Evolutionary conservation across 768 basidiomycete genomes (phyloP), one percentile per base, ranked within the genome.

Genomic region (Suillus variegatus): DNA sequence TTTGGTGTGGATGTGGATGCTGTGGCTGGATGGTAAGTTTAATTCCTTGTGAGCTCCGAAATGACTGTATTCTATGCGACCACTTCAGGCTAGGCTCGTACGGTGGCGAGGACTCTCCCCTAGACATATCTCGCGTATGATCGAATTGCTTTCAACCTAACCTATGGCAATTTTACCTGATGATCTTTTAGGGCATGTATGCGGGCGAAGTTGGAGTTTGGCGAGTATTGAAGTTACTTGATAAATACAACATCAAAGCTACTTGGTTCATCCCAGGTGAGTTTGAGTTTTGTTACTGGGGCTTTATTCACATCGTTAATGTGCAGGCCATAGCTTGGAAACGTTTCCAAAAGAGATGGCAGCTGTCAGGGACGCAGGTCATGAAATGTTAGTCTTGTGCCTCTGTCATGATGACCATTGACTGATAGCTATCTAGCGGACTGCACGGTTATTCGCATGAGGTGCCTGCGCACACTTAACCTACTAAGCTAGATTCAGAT

Each of bases 211-310:
- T 92, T 22, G 89, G 89, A 6, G 77, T 82, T 0, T 86, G 84
- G 2, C 84, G 89, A 18, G 78, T 92, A 2, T 76, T 91, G 66
- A 90, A 88, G 75, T 75, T 90, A 22, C 90, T 91, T 75, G 77
- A 81, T 40, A 90, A 90, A 75, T 89, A 88, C 74, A 77, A 81
- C 28, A 86, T 84, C 64, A 81, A 78, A 74, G 87, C 88, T 46
- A 88, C 88, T 5, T 91, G 88, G 88, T 91, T 90, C 73, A 89
- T 90, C 63, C 89, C 88, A 38, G 89, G 88, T 84, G 71, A 46
- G 61, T 69, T 43, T 41, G 16, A 52, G 54, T 41, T 40, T 18
- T 41, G 2, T 36, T 47, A 40, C 32, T 9, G 14, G 16, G 35
- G 43, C 7, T 69, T 35, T 47, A 14, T n/a, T 61, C 6, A 62